Evolutionary conservation across 1,284 basidiomycete genomes (phyloP), one percentile per base, ranked within the genome.

Genomic region (Ustilago cynodontis): DNA sequence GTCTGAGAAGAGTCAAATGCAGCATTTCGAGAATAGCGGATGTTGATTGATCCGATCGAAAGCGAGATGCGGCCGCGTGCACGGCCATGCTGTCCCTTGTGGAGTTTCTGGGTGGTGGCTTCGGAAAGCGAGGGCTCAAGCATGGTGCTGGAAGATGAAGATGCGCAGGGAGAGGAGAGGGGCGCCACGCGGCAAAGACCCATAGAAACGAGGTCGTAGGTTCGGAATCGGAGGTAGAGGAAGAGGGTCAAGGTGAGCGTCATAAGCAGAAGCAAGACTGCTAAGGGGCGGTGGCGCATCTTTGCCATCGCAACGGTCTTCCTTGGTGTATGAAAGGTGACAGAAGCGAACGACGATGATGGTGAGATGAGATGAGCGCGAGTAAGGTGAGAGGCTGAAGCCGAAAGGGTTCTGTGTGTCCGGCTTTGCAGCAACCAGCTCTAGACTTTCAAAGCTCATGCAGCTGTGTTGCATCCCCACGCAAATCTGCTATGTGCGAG

Each of bases 31-130:
- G 75, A 77, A 41, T 47, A 77, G 51, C 76, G 71, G n/a, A 78
- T 68, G 65, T 78, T 78, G 55, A 78, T 47, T 11, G 71, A 74
- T 26, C 65, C 75, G 31, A 77, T 67, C 49, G 41, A 58, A 9
- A 77, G 66, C 24, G 62, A 59, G 1, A 69, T 43, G 1, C 62
- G 62, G 10, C 66, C 62, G 1, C 51, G 54, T 1, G 53, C 20
- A 20, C 58, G 39, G 14, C 26, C 39, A n/a, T 50, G 49, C 1
- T 41, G 8, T 1, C 26, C 56, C 1, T 53, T 24, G 35, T 65
- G 54, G 2, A 64, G 1, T n/a, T 52, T 59, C 1, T 59, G 65
- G 8, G 57, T 64, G 6, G 22, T 28, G 35, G 47, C 7, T n/a
- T 60, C 53, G 28, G 59, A 33, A 0, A 43, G 5, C 2, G 65